A percentile compares a stretch with the other conserved stretches of the same genome.
phyloP scores from a whole-genome alignment of 495 filamentous ascomycete genomes.

The Annulohypoxylon nitens region DNA sequence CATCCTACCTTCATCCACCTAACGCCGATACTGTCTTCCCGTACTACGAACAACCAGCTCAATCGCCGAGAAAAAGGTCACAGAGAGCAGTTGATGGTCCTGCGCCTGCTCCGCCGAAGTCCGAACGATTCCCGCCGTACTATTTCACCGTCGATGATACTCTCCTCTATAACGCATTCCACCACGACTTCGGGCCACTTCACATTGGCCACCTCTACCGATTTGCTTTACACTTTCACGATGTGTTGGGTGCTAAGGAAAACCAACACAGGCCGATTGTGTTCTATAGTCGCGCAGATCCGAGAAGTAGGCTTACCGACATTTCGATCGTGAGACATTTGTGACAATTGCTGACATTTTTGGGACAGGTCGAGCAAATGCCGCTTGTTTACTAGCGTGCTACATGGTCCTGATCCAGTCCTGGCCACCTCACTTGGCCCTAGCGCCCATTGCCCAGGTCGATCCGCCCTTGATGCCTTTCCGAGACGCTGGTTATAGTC shows the following conservation, averaged over 20 bases:
- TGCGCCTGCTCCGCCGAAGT: conserved; percentile 58
- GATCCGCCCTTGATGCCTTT: conserved; percentile 99
- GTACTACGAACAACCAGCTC: conserved; percentile 69
- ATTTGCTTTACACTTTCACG: conserved; percentile 94
- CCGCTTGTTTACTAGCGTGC: conserved; percentile 92
- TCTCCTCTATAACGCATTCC: conserved; percentile 97
- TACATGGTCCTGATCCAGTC: conserved; percentile 99
- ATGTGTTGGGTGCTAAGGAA: conserved; percentile 87
- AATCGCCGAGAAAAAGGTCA: conserved; percentile 80
- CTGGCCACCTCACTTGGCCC: conserved; percentile 98
- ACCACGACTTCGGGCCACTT: conserved; percentile 96
- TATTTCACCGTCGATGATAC: conserved; percentile 97
- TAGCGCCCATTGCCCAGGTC: conserved; percentile 94
- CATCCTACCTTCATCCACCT: conserved; percentile 87
- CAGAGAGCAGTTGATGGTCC: conserved; percentile 71
- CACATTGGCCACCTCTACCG: conserved; percentile 98
- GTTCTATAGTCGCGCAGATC: conserved; percentile 93
- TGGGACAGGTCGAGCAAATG: conserved; percentile 82
- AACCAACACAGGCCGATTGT: conserved; percentile 86
- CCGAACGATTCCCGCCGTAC: conserved; percentile 70
- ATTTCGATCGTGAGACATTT: not conserved
- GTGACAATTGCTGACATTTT: conserved; percentile 39
- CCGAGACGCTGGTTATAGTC: conserved; percentile 97
- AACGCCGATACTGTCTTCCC: conserved; percentile 87
- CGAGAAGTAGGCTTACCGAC: conserved; percentile 74